Evolutionary conservation across 2,329 filamentous ascomycete species (phyloP), one percentile per base, ranked within the genome.

Genomic region (Pestalotiopsis sp.): DNA sequence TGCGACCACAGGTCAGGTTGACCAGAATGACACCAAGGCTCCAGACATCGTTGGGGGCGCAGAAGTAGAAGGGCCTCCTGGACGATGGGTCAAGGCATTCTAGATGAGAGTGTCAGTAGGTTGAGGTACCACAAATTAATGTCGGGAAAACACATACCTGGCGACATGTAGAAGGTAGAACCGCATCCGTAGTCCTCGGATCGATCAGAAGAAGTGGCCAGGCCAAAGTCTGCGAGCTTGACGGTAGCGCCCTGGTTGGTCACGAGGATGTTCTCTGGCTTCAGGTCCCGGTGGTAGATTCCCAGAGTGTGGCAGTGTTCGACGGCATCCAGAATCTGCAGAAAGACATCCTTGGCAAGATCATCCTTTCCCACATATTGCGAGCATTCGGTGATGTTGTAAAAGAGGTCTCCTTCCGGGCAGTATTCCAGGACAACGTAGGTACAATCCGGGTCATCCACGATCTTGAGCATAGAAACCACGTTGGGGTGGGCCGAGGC

Each of bases 91-190:
- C 88, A 78, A 91, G 90, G 80, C 96, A 99, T 89, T 99, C 96
- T 98, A 81, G 67, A 72, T 70, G 45, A 72, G 67, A 71, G 71
- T 45, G 73, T 75, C 70, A 69, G 70, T 66, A 69, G 68, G 31
- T 20, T 70, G 65, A 68, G 65, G 66, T 69, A 68, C 66, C 17
- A 52, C n/a, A n/a, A 52, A 7, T 20, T 65, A 67, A 56, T 62
- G 69, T 56, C 65, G 60, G 69, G 59, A 66, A 62, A 70, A 73
- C 72, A 84, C 89, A 81, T 92, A 98, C 95, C 95, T 89, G 96
- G 96, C 78, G 94, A 97, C 96, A 98, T 99, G 84, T 99, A 99
- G 78, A 98, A 98, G 14, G 95, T 98, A 40, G 96, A 98, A 72
- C 96, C 96, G 80, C 96, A 99, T 77, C 96, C 96, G 82, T 97